Percentiles rank a stretch among this genome's conserved stretches.
Conservation (phyloP, 768 basidiomycete genomes). For the Mycena rebaudengoi region DNA sequence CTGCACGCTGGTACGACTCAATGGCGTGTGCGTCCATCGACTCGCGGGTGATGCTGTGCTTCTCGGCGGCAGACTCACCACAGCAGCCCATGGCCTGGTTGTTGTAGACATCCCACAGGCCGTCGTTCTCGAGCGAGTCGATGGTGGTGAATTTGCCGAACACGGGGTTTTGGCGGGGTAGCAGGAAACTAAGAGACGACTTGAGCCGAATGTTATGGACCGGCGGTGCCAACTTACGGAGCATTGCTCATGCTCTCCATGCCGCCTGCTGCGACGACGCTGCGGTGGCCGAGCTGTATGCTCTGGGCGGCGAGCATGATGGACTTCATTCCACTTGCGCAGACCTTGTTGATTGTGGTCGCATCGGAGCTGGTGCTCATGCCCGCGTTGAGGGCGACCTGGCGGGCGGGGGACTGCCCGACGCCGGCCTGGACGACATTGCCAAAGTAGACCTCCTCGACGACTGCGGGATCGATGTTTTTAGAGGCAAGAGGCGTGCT, state of each 20-base stretch:
- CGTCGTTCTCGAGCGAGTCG: constrained; percentile 92
- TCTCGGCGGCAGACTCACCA: constrained; percentile 85
- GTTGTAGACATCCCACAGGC: constrained; percentile 97
- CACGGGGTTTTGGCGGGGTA: constrained; percentile 80
- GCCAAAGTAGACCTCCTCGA: constrained; percentile 98
- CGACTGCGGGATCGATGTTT: constrained; percentile 78
- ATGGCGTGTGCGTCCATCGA: constrained; percentile 91
- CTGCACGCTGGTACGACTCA: constrained; percentile 94
- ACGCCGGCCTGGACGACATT: constrained; percentile 98
- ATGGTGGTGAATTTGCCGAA: constrained; percentile 91
- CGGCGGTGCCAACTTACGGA: constrained; percentile 81
- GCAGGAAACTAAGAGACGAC: constrained; percentile 66
- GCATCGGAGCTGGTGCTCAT: constrained; percentile 88
- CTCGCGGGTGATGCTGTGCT: constrained; percentile 85
- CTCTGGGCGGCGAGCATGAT: constrained; percentile 94
- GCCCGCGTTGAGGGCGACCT: constrained; percentile 93
- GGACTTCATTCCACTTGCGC: constrained; percentile 96
- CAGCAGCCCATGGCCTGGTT: constrained; percentile 99
- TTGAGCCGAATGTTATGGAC: constrained; percentile 8
- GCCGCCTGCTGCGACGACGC: constrained; percentile 91
- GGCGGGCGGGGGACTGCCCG: constrained; percentile 97
- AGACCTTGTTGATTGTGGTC: constrained; percentile 99
- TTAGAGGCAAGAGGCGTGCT: constrained; percentile 87
- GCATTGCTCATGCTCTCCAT: constrained; percentile 99
- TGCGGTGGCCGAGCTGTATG: constrained; percentile 87